A percentile compares a stretch with the other conserved stretches of the same genome.
Conservation (phyloP, 106 monocot genomes). For the Phalaenopsis equestris region DNA sequence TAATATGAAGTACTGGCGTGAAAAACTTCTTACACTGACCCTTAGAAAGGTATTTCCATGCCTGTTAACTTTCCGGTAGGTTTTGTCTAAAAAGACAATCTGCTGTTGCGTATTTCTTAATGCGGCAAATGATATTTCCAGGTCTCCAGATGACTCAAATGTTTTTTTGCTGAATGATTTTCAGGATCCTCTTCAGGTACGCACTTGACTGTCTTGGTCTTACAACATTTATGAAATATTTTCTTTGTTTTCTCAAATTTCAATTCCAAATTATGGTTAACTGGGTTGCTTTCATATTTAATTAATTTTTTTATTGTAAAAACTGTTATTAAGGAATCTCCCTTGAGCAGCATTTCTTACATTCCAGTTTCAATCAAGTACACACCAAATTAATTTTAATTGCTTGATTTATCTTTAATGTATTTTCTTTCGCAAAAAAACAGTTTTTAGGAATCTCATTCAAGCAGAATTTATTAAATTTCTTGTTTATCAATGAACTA, state of each 20-base stretch:
- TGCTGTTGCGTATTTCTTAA: background rate
- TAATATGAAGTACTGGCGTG: too few relatives aligned
- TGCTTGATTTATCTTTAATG: background rate
- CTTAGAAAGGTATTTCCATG: background rate
- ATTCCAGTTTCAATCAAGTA: background rate
- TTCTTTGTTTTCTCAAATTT: background rate
- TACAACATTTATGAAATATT: background rate
- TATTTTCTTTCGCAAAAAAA: conserved; percentile 1
- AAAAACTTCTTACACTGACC: background rate
- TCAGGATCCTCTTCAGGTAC: conserved; percentile 92
- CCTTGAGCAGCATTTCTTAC: background rate
- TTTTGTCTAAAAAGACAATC: background rate
- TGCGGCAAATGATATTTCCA: conserved; percentile 19
- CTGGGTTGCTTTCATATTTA: background rate
- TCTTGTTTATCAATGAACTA: background rate
- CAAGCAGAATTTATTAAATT: background rate
- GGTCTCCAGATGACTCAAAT: conserved; percentile 94
- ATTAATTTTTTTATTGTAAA: background rate
- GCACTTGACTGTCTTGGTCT: conserved; percentile 3
- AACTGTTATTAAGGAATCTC: background rate
- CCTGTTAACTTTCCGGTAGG: background rate
- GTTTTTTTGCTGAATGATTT: conserved; percentile 94
- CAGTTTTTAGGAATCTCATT: background rate
- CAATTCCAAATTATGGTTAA: background rate
- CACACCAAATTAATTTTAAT: background rate